Base-by-base conservation (phyloP, 768 basidiomycete species). In the Rhizopogon vesiculosus region DNA sequence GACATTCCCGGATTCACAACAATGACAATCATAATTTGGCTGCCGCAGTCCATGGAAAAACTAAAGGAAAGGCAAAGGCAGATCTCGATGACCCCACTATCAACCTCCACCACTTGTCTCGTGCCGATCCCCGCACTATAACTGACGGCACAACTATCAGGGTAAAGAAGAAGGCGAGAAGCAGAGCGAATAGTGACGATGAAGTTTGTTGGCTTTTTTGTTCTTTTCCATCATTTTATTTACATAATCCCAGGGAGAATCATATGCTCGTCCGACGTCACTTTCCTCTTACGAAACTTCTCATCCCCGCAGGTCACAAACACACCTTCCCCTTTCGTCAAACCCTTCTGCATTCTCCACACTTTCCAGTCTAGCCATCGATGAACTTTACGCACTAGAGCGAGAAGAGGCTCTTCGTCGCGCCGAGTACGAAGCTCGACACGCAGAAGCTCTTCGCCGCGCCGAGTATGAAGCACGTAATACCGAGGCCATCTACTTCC, bases 1-100 rank as follows among this genome's bases (percentile, higher is more conserved):
- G 96, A 55, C 96, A 99, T 66, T 89, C 91, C 0, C 83, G 96
- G 45, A 99, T 98, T 62, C 96, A 99, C 72, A 85, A 83, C 67
- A 83, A 80, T 60, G 80, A 85, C 63, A 76, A 79, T 25, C 25
- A 25, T 56, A 55, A 62, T 48, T 56, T 59, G 38, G n/a, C 57
- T 41, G 22, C 45, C 7, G 60, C 51, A 57, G 41, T 44, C 33
- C 51, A 55, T 38, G 45, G 63, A 38, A 70, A 68, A 52, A 53
- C 63, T 31, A 66, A 64, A 50, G 55, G 56, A 51, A 75, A 73
- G 63, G 8, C 64, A 45, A 71, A 72, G 52, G 51, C 57, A 13
- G 64, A 73, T 56, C 53, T 57, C 38, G 71, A 73, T 22, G 68
- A 64, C 52, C 57, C 63, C 54, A 68, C 63, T 6, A 61, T 69